phyloP scores from a whole-genome alignment of 345 rosid species.

The Eucalyptus cloeziana region DNA sequence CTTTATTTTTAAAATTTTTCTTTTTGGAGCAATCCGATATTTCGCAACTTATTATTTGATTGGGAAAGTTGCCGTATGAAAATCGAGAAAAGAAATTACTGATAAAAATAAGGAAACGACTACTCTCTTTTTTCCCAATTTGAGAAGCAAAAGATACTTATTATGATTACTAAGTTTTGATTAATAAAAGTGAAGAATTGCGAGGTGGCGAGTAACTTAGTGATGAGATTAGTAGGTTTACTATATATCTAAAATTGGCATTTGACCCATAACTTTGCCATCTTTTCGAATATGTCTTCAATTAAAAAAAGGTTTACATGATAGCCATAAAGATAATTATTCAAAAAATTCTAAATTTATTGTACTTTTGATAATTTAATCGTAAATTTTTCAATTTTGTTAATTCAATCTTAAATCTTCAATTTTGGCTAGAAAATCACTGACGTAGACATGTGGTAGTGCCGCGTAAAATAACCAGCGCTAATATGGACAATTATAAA shows the following conservation, averaged over 20 bases:
- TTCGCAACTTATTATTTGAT: neutral
- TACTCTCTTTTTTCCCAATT: too few relatives aligned
- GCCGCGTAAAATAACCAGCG: fast-evolving
- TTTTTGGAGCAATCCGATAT: neutral
- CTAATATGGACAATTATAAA: fast-evolving
- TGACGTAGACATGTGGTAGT: fast-evolving
- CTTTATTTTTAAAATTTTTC: neutral
- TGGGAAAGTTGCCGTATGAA: neutral
- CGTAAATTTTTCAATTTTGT: fast-evolving
- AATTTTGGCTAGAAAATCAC: fast-evolving
- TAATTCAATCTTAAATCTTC: too few relatives aligned
- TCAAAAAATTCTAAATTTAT: too few relatives aligned
- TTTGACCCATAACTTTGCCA: neutral
- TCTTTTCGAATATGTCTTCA: neutral
- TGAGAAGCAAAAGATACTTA: too few relatives aligned
- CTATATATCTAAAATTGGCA: neutral
- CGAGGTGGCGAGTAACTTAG: too few relatives aligned
- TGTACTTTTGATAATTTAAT: fast-evolving
- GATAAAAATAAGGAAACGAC: too few relatives aligned
- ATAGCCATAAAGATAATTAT: fast-evolving
- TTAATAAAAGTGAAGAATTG: too few relatives aligned
- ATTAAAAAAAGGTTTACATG: too few relatives aligned
- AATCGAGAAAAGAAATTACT: too few relatives aligned
- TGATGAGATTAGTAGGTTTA: neutral
- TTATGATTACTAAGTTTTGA: too few relatives aligned